phyloP scores from a whole-genome alignment of 345 rosid species.

The Sisymbrium altissimum region DNA sequence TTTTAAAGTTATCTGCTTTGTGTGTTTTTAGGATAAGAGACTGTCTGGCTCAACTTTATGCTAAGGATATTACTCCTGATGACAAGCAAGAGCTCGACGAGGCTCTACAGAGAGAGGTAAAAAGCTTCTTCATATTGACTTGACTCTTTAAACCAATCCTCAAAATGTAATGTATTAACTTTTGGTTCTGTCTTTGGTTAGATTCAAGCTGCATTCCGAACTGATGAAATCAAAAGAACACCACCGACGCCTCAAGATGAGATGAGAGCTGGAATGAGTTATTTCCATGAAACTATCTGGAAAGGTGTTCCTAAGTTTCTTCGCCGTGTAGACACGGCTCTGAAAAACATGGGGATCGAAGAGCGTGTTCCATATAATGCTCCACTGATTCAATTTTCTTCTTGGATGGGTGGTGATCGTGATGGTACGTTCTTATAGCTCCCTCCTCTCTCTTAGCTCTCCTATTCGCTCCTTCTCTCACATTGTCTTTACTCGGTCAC shows the following conservation, averaged over 20 bases:
- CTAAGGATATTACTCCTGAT: slow-evolving; percentile 95
- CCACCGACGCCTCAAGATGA: slow-evolving; percentile 99
- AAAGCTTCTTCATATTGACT: neutral
- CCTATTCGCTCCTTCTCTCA: neutral
- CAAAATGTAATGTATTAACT: neutral
- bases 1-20: slow-evolving; percentile 9
- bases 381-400: slow-evolving; percentile 94
- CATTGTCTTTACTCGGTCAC: neutral
- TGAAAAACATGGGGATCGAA: slow-evolving; percentile 87
- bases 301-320: slow-evolving; percentile 97
- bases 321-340: slow-evolving; percentile 94
- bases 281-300: slow-evolving; percentile 99
- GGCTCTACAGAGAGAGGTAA: slow-evolving; percentile 92
- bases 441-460: neutral
- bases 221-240: slow-evolving; percentile 97
- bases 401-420: slow-evolving; percentile 99
- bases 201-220: slow-evolving; percentile 99
- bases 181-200: neutral
- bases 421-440: slow-evolving; percentile 52
- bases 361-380: slow-evolving; percentile 97
- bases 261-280: slow-evolving; percentile 99
- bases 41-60: slow-evolving; percentile 82
- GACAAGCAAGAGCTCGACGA: slow-evolving; percentile 98
- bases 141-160: neutral
- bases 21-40: slow-evolving; percentile 58